Conservation (phyloP, 495 filamentous ascomycete genomes). For the Xylaria sp. region DNA sequence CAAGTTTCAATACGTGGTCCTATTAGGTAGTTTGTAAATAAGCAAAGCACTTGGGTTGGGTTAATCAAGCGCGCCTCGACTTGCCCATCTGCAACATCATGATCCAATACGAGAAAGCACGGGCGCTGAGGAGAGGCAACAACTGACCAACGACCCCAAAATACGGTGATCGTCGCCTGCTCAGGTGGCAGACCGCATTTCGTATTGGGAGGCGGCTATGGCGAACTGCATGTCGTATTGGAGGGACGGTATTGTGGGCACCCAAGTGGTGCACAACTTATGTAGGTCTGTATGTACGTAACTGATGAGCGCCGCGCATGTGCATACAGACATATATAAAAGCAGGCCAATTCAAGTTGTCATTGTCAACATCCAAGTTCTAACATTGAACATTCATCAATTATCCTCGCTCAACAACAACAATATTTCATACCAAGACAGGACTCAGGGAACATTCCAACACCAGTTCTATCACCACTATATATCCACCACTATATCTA, state of each 20-base stretch:
- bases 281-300: too few relatives aligned
- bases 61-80: too few relatives aligned
- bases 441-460: neutral
- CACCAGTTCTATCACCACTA: neutral
- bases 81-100: conserved; percentile 1
- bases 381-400: neutral
- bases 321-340: conserved; percentile 4
- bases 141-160: conserved; percentile 1
- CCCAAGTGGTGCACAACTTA: neutral
- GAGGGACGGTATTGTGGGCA: conserved; percentile 8
- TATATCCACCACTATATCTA: too few relatives aligned
- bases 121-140: neutral
- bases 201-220: conserved; percentile 20
- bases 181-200: conserved; percentile 17
- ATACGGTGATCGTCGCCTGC: conserved; percentile 3
- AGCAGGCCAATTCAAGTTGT: neutral
- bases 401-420: neutral
- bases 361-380: neutral
- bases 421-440: too few relatives aligned
- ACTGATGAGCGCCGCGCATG: too few relatives aligned
- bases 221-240: conserved; percentile 22
- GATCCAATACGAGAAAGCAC: conserved; percentile 19
- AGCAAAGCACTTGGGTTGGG: too few relatives aligned
- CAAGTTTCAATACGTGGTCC: neutral
- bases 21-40: neutral